Evolutionary conservation across 2,329 filamentous ascomycete species (phyloP).

Genomic region (Teratosphaeria viscida): DNA sequence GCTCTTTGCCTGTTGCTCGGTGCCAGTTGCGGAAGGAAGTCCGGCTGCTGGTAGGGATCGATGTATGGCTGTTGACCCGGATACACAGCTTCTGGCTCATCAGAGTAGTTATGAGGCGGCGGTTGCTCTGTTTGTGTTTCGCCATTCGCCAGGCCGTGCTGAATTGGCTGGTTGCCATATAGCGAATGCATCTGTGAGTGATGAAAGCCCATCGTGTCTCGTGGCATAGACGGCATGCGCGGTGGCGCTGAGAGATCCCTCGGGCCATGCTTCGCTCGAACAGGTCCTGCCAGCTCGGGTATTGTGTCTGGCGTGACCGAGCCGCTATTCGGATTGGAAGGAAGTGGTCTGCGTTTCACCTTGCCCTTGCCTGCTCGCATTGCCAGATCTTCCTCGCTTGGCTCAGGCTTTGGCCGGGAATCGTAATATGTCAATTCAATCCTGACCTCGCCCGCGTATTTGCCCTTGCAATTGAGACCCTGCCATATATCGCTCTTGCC

Average conservation of each 20-base stretch:
- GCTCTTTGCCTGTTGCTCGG: conserved; percentile 20
- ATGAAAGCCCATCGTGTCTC: conserved; percentile 15
- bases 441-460: conserved; percentile 90
- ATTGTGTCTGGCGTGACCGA: conserved; percentile 16
- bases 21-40: conserved; percentile 25
- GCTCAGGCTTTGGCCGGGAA: conserved; percentile 69
- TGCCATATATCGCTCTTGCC: conserved; percentile 96
- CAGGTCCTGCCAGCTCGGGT: conserved; percentile 14
- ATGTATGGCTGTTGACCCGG: conserved; percentile 18
- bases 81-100: conserved; percentile 1
- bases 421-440: conserved; percentile 98
- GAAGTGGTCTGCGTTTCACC: conserved; percentile 75
- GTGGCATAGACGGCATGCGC: conserved; percentile 17
- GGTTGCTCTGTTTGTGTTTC: neutral
- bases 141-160: neutral
- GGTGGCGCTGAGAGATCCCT: conserved; percentile 17
- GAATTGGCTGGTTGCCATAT: neutral
- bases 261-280: conserved; percentile 24
- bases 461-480: conserved; percentile 72
- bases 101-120: neutral
- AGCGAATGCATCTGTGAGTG: conserved; percentile 6
- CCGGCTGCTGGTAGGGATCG: conserved; percentile 36
- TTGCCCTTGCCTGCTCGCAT: conserved; percentile 13
- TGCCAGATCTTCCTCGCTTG: conserved; percentile 29
- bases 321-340: conserved; percentile 60